A percentile compares a stretch with the other conserved stretches of the same genome.
These are phyloP conservation scores for Cyclotella choctawhatcheeana DNA, from an alignment of 108 stramenopile genomes.

Conservation along the genomic window DNA sequence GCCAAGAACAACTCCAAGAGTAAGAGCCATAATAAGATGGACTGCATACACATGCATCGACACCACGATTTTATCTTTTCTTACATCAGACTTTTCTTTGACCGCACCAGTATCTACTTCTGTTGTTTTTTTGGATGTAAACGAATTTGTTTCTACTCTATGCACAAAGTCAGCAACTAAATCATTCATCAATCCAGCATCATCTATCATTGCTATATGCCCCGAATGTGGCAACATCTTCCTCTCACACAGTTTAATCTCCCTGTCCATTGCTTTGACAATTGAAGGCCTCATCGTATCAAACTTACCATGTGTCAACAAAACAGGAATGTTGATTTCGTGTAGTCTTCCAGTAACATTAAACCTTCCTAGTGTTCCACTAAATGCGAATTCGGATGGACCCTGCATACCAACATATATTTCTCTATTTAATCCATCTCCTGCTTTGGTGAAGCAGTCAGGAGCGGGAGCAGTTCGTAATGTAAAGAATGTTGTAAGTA, in stretches of 20 bases:
- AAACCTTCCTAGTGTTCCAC: conserved; percentile 37
- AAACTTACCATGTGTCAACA: conserved; percentile 52
- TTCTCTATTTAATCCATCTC: conserved; percentile 28
- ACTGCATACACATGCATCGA: background rate
- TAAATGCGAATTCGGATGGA: conserved; percentile 47
- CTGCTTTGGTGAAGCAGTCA: conserved; percentile 37
- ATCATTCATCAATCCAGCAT: conserved; percentile 55
- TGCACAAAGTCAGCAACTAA: conserved; percentile 40
- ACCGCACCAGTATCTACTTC: background rate
- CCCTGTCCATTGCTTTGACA: conserved; percentile 43
- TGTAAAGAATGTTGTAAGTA: conserved; percentile 46
- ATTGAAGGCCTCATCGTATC: conserved; percentile 61
- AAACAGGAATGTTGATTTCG: conserved; percentile 43
- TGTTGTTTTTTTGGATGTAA: conserved; percentile 1
- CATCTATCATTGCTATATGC: conserved; percentile 62
- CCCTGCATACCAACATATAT: conserved; percentile 60
- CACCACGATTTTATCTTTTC: background rate
- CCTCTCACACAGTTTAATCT: conserved; percentile 25
- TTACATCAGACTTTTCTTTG: background rate
- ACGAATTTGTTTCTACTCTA: conserved; percentile 29
- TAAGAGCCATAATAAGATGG: background rate
- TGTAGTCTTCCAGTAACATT: conserved; percentile 44
- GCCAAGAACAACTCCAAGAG: background rate
- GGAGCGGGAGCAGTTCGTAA: conserved; percentile 39
- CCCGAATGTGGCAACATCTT: conserved; percentile 48